Percentiles rank a stretch among this genome's conserved stretches.
Evolutionary conservation across 495 filamentous ascomycete genomes (phyloP).

Genomic region (Penicillium lividum): DNA sequence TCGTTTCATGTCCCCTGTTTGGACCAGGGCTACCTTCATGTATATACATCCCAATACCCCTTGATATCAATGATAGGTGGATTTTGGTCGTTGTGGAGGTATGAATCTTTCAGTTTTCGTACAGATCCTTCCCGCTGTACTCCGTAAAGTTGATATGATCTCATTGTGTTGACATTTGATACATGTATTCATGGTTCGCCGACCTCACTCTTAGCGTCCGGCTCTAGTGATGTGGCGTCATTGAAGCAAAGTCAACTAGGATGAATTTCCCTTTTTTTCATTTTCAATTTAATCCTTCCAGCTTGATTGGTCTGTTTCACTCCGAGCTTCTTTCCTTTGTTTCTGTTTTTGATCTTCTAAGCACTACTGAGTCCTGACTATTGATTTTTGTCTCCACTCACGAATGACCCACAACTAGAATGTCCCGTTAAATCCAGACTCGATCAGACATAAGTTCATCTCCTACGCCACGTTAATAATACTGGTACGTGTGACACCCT

Average conservation of each 20-base stretch:
- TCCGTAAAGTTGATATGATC: neutral
- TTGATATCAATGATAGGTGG: slow-evolving; percentile 19
- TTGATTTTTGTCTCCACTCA: slow-evolving; percentile 2
- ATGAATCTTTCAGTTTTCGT: slow-evolving; percentile 4
- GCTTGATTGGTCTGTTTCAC: neutral
- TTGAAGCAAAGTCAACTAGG: neutral
- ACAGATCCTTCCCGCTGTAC: neutral
- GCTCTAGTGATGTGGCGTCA: neutral
- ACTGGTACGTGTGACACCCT: slow-evolving; percentile 13
- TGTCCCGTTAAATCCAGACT: slow-evolving; percentile 13
- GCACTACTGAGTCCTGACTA: neutral
- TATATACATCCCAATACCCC: slow-evolving; percentile 25
- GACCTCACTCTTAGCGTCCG: neutral
- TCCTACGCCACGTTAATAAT: slow-evolving; percentile 28
- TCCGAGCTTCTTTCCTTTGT: neutral
- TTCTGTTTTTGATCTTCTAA: neutral
- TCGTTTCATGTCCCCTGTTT: slow-evolving; percentile 4
- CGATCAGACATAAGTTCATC: slow-evolving; percentile 36
- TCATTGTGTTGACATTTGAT: neutral
- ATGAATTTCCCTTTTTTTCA: neutral
- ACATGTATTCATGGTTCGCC: neutral
- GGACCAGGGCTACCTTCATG: slow-evolving; percentile 18
- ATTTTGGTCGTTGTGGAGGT: slow-evolving; percentile 18
- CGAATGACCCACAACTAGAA: slow-evolving; percentile 10
- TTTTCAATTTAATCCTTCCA: neutral